phyloP scores from a whole-genome alignment of 192 early-diverging fungal species.

The Gryganskiella cystojenkinii region DNA sequence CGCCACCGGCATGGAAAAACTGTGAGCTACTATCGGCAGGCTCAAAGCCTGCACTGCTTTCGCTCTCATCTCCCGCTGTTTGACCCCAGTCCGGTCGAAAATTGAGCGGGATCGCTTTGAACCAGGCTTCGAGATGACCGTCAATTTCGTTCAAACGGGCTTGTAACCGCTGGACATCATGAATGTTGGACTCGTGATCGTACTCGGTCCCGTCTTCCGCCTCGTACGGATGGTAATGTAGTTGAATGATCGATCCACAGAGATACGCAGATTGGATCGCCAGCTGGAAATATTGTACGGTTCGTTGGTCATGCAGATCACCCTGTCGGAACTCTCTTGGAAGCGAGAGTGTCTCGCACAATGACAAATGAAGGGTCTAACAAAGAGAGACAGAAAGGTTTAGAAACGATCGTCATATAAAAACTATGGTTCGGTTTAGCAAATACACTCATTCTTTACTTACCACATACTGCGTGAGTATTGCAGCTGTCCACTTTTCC shows the following conservation, averaged over 20 bases:
- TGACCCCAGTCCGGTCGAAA: conserved; percentile 45
- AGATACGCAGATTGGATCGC: conserved; percentile 39
- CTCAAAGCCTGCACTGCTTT: conserved; percentile 17
- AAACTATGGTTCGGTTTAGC: not conserved
- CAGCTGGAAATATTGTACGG: conserved; percentile 33
- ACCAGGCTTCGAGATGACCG: conserved; percentile 36
- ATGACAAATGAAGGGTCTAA: conserved; percentile 45
- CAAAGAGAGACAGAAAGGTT: not conserved
- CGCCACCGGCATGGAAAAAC: conserved; percentile 46
- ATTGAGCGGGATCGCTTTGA: conserved; percentile 16
- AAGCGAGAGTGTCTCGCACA: conserved; percentile 48
- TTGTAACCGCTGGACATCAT: conserved; percentile 31
- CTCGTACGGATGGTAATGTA: conserved; percentile 50
- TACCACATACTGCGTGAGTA: conserved; percentile 52
- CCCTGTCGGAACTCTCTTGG: conserved; percentile 36
- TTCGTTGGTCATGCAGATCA: conserved; percentile 28
- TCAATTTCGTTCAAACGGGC: conserved; percentile 39
- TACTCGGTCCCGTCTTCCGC: conserved; percentile 51
- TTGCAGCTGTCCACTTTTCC: conserved; percentile 47
- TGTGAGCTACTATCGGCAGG: conserved; percentile 23
- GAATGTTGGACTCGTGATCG: conserved; percentile 27
- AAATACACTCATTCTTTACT: not conserved
- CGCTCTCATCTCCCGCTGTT: conserved; percentile 8
- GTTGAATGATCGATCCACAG: conserved; percentile 38
- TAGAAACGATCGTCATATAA: not conserved